Conservation (phyloP, 441 rosid species). For the Eutrema salsugineum region DNA sequence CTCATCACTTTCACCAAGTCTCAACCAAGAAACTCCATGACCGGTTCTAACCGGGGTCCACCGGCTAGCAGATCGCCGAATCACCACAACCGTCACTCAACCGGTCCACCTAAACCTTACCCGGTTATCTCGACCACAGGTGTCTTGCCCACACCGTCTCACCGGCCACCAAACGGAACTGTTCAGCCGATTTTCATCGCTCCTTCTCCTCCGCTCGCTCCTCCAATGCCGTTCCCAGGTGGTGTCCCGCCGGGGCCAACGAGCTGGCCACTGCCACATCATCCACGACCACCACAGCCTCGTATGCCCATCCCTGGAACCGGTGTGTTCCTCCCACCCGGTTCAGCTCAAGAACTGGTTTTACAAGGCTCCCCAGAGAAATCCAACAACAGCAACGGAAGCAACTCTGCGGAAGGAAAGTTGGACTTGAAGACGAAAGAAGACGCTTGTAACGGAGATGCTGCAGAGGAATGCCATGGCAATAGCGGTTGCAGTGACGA, state of each 20-base stretch:
- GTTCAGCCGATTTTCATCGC: constrained; percentile 53
- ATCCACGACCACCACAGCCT: constrained; percentile 40
- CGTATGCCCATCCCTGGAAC: constrained; percentile 75
- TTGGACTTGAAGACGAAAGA: constrained; percentile 6
- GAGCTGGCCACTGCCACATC: constrained; percentile 65
- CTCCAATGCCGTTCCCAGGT: constrained; percentile 58
- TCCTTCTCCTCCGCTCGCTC: constrained; percentile 49
- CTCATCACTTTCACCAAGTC: constrained; percentile 73
- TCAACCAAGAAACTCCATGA: constrained; percentile 47
- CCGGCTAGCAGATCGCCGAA: constrained; percentile 54
- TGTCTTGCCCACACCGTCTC: constrained; percentile 54
- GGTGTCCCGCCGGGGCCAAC: constrained; percentile 63
- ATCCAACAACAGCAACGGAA: neutral
- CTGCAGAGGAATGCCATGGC: constrained; percentile 7
- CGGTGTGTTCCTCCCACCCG: constrained; percentile 93
- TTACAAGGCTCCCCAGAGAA: constrained; percentile 34
- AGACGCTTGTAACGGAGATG: constrained; percentile 2
- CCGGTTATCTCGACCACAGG: constrained; percentile 43
- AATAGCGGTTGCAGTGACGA: neutral
- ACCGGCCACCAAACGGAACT: constrained; percentile 44
- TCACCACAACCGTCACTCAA: constrained; percentile 43
- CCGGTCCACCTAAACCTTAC: constrained; percentile 52
- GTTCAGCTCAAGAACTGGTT: constrained; percentile 33
- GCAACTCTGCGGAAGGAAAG: constrained; percentile 14
- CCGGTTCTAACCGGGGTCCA: constrained; percentile 53